Evolutionary conservation across 2,329 filamentous ascomycete genomes (phyloP), one percentile per base, ranked within the genome.

Genomic region (Calonectria leucothoes): DNA sequence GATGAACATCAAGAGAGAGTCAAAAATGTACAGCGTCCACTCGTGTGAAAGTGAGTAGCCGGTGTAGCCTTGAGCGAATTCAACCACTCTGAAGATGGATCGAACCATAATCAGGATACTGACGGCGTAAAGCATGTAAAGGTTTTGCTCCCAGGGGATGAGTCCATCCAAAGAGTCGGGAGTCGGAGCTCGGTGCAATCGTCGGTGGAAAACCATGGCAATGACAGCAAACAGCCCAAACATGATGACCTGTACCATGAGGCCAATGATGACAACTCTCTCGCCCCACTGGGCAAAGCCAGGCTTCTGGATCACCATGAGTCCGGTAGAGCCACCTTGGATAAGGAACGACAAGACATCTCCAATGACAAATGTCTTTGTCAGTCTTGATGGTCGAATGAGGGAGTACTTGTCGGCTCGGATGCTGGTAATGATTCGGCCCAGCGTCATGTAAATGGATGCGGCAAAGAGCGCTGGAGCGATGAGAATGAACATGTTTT

Each of bases 21-120:
- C 67, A 12, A 69, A 64, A 11, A 64, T 27, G 33, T 69, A 69
- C 55, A 69, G 31, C 1, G 66, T 69, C 66, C 66, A 69, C 42
- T 69, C 66, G 27, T 69, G 42, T 6, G 57, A 63, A 20, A 69
- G 66, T 1, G 55, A 31, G 23, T 69, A 69, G 23, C 66, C 66
- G 7, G n/a, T 37, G 20, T 51, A 15, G 3, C 66, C 66, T 8
- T 63, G 55, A 2, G 66, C 66, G 23, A 33, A 69, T 31, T 69
- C 66, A 31, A 69, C 33, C 4, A 69, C 55, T 25, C 66, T 39
- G 31, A 69, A 69, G 20, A 69, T 33, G n/a, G 66, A 69, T 8
- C 66, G 55, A 42, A 69, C 20, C 66, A 69, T 63, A 8, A 69
- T 59, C 23, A 69, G 17, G 37, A 25, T 15, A 20, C 66, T 69